Conservation (phyloP, 169 alveolate species). For the Eimeria maxima region DNA sequence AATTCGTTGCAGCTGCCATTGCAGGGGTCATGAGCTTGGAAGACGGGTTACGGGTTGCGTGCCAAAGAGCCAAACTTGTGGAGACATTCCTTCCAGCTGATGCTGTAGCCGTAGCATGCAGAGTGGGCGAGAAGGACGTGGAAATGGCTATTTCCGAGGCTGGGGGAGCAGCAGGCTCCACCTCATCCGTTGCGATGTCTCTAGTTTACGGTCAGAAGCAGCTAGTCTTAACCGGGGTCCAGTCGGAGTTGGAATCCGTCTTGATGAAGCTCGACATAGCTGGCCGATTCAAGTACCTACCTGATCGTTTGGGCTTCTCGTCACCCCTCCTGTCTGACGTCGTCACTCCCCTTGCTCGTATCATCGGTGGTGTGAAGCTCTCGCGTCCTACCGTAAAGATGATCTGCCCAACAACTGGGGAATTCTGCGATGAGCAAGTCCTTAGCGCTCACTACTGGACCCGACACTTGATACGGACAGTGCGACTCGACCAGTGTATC, state of each 20-base stretch:
- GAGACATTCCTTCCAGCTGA: slow-evolving; percentile 78
- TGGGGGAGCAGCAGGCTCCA: slow-evolving; percentile 84
- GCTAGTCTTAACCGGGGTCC: slow-evolving; percentile 85
- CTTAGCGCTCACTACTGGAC: slow-evolving; percentile 83
- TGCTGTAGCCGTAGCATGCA: slow-evolving; percentile 83
- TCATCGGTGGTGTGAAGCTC: slow-evolving; percentile 83
- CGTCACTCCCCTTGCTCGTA: slow-evolving; percentile 84
- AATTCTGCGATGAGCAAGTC: slow-evolving; percentile 79
- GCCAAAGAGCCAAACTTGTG: slow-evolving; percentile 84
- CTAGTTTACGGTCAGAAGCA: slow-evolving; percentile 85
- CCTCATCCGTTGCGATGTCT: slow-evolving; percentile 81
- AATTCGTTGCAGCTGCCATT: slow-evolving; percentile 87
- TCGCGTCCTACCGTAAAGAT: slow-evolving; percentile 84
- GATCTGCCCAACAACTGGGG: slow-evolving; percentile 87
- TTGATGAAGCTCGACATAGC: slow-evolving; percentile 83
- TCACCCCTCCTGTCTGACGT: slow-evolving; percentile 82
- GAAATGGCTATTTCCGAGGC: slow-evolving; percentile 90
- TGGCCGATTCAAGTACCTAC: slow-evolving; percentile 82
- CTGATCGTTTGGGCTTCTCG: slow-evolving; percentile 71
- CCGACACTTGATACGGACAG: slow-evolving; percentile 74
- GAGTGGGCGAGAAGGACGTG: slow-evolving; percentile 87
- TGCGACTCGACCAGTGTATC: slow-evolving; percentile 78
- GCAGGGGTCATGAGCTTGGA: slow-evolving; percentile 87
- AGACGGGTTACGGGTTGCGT: slow-evolving; percentile 85
- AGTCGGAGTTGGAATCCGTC: slow-evolving; percentile 85